Evolutionary conservation across 306 rosid genomes (phyloP).

Genomic region (Carpinus viminea): DNA sequence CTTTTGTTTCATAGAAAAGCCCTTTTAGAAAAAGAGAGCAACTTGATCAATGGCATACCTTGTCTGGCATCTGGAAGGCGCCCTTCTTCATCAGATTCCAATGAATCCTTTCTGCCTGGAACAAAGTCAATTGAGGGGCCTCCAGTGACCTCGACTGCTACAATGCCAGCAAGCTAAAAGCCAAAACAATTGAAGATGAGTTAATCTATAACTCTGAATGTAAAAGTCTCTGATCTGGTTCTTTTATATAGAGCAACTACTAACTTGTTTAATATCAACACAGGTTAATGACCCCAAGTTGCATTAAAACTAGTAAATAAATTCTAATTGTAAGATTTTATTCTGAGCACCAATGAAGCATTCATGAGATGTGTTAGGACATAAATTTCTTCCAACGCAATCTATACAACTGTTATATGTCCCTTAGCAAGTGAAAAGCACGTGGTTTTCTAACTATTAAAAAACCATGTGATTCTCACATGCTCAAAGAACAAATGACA

Average conservation of each 20-base stretch:
- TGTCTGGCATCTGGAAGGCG: constrained; percentile 83
- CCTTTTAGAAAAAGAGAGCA: not conserved
- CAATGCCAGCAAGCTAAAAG: constrained; percentile 88
- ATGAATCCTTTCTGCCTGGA: constrained; percentile 87
- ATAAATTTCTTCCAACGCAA: too few relatives aligned
- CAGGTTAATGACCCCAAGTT: not conserved
- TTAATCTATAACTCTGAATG: constrained; percentile 5
- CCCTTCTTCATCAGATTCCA: constrained; percentile 60
- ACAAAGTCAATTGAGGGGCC: constrained; percentile 78
- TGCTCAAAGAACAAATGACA: too few relatives aligned
- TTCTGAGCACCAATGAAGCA: not conserved
- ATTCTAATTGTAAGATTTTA: not conserved
- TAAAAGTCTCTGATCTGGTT: not conserved
- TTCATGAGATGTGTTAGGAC: not conserved
- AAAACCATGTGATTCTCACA: too few relatives aligned
- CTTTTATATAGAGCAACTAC: not conserved
- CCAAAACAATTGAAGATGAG: not conserved
- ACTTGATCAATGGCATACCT: constrained; percentile 39
- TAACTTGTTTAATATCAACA: not conserved
- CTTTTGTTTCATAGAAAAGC: not conserved
- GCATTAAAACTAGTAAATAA: not conserved
- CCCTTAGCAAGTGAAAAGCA: too few relatives aligned
- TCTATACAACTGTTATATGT: too few relatives aligned
- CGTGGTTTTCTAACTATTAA: too few relatives aligned
- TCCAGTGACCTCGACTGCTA: constrained; percentile 86